These are phyloP conservation scores for Pontederia crassipes DNA, from an alignment of 176 grass and related monocot species.

Conservation along the genomic window DNA sequence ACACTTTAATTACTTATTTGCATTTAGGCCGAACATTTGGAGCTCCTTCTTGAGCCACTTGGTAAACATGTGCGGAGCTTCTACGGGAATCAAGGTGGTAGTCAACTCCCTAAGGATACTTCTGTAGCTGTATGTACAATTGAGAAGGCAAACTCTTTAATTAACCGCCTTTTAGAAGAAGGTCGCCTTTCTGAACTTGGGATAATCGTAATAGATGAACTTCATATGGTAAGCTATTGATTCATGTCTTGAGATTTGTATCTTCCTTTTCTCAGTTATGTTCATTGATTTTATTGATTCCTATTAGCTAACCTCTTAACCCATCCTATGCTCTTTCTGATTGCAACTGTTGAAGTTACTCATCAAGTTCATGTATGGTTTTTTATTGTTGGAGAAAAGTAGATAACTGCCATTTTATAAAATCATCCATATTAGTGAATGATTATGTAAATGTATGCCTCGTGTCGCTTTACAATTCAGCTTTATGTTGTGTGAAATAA, in stretches of 20 bases:
- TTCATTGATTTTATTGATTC: background rate
- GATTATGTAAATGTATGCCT: too few species aligned
- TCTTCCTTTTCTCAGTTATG: background rate
- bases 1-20: slow-evolving; percentile 1
- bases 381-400: too few species aligned
- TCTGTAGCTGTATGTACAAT: slow-evolving; percentile 97
- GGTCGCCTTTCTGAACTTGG: slow-evolving; percentile 92
- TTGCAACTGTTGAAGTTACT: too few species aligned
- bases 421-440: too few species aligned
- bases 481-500: too few species aligned
- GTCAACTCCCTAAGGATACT: slow-evolving; percentile 80
- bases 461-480: too few species aligned
- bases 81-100: slow-evolving; percentile 81
- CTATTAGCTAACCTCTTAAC: background rate
- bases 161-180: slow-evolving; percentile 87
- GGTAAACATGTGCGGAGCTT: slow-evolving; percentile 90
- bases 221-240: slow-evolving; percentile 78
- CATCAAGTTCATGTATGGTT: too few species aligned
- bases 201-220: slow-evolving; percentile 98
- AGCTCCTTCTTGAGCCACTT: slow-evolving; percentile 86
- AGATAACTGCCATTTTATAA: too few species aligned
- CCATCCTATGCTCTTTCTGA: too few species aligned
- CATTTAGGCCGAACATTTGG: slow-evolving; percentile 78
- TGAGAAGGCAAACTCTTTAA: slow-evolving; percentile 96
- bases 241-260: slow-evolving; percentile 6